Base-by-base conservation (phyloP, 768 basidiomycete species). In the Dictyophora rubrovolvata region DNA sequence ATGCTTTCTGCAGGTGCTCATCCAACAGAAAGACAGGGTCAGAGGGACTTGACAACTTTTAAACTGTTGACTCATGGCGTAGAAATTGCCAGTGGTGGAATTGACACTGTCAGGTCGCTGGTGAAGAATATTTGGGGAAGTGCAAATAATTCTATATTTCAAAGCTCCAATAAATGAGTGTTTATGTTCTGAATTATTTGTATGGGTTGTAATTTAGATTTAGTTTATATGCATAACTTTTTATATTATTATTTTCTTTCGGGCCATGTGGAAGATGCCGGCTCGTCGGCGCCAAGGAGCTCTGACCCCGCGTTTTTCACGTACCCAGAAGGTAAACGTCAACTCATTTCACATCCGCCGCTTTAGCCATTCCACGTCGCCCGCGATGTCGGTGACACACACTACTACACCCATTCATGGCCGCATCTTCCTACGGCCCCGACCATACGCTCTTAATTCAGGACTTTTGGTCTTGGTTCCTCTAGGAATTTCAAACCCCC, bases 1-100 rank as follows among this genome's bases (percentile, higher is more conserved):
- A 92, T 98, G 89, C 78, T 84, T 67, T 74, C 79, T 14, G 94
- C 89, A 10, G 94, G 87, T 4, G 79, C 78, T 0, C 35, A 59
- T n/a, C 35, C 20, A 23, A 47, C 46, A 12, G 14, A 18, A 5
- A 42, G 20, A 8, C 61, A 5, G 7, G 20, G 16, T 37, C 18
- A 9, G n/a, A 42, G n/a, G 16, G 50, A 53, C 21, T 12, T 35
- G 14, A 17, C 57, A 36, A 4, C 21, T 12, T 59, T 28, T 33
- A 59, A 59, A 51, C 9, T 59, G 11, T 35, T 33, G 5, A 51
- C 57, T 33, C 18, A 17, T 12, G 36, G 48, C 50, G 49, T 36
- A 35, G 36, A 59, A 42, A 23, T 51, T 34, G 33, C 52, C 1
- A 16, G 22, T 50, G 33, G 50, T 22, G 57, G 57, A 34, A 35